Conservation (phyloP, 176 grass and related monocot genomes). For the Calamus simplicifolius region DNA sequence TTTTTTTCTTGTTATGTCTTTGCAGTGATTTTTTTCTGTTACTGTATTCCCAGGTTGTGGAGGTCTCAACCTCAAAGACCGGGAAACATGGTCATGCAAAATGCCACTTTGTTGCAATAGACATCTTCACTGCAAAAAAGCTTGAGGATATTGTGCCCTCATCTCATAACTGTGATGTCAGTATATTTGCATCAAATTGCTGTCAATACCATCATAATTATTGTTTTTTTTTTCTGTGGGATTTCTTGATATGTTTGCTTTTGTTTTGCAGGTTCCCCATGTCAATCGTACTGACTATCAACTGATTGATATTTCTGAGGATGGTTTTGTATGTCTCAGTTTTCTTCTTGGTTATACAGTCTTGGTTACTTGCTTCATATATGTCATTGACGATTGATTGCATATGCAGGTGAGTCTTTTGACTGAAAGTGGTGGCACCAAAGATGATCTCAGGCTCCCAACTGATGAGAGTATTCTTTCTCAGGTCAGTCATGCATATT, state of each 20-base stretch:
- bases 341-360: neutral
- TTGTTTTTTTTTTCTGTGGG: too few relatives aligned
- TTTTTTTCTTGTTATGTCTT: neutral
- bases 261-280: constrained; percentile 37
- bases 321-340: constrained; percentile 50
- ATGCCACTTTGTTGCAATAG: constrained; percentile 69
- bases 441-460: constrained; percentile 60
- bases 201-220: too few relatives aligned
- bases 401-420: constrained; percentile 47
- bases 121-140: constrained; percentile 66
- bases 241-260: neutral
- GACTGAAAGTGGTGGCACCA: constrained; percentile 55
- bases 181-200: neutral
- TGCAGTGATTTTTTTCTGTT: neutral
- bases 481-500: constrained; percentile 23
- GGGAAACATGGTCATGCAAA: constrained; percentile 66
- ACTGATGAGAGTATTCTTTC: constrained; percentile 38
- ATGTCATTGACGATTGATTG: neutral
- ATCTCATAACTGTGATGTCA: constrained; percentile 65
- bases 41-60: constrained; percentile 39
- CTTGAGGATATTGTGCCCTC: constrained; percentile 72
- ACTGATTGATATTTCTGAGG: constrained; percentile 70
- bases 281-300: constrained; percentile 69
- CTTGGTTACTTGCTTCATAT: neutral
- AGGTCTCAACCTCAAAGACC: constrained; percentile 69